phyloP scores from a whole-genome alignment of 2,329 filamentous ascomycete genomes.

The Trichoderma cornu-damae region DNA sequence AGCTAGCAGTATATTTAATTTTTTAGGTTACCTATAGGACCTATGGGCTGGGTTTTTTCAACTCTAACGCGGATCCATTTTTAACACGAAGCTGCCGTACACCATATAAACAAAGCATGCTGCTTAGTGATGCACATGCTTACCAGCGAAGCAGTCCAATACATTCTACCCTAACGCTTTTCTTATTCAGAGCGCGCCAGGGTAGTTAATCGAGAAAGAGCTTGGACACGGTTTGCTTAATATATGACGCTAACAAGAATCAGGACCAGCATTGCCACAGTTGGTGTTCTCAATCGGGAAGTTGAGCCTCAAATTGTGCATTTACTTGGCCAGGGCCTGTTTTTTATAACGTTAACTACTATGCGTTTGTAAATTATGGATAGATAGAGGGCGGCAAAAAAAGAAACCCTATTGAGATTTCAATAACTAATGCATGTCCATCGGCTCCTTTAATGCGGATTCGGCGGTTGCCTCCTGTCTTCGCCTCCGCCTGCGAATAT shows the following conservation, averaged over 20 bases:
- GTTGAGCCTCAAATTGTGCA: conserved; percentile 1
- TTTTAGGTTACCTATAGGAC: too few species aligned
- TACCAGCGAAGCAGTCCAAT: not conserved
- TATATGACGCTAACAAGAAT: not conserved
- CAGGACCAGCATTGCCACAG: not conserved
- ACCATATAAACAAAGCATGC: too few species aligned
- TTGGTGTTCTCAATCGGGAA: conserved; percentile 1
- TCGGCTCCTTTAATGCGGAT: too few species aligned
- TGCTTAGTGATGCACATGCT: not conserved
- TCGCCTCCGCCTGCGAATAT: not conserved
- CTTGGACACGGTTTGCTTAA: not conserved
- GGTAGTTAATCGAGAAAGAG: not conserved
- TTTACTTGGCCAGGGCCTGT: not conserved
- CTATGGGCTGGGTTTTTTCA: too few species aligned
- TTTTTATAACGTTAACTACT: conserved; percentile 6
- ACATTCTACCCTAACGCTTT: not conserved
- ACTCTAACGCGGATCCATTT: too few species aligned
- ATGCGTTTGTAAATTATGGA: too few species aligned
- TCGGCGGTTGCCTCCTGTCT: too few species aligned
- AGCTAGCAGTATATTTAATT: too few species aligned
- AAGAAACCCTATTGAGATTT: too few species aligned
- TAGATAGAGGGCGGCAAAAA: too few species aligned
- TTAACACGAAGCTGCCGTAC: not conserved
- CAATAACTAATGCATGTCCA: too few species aligned
- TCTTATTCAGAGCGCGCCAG: not conserved